Conservation (phyloP, 345 rosid genomes). For the Eucalyptus pauciflora region DNA sequence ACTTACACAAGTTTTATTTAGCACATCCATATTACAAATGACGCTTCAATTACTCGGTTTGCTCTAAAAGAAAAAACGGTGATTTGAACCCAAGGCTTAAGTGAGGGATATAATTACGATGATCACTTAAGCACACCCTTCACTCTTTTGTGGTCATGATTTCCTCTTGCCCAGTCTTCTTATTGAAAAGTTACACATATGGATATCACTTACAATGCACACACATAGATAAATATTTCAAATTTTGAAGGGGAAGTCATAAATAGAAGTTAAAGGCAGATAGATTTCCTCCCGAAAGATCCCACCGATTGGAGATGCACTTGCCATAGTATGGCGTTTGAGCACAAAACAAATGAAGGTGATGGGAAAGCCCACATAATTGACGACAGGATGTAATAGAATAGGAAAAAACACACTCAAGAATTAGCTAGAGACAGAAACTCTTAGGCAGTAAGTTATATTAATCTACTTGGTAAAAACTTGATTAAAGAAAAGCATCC, state of each 20-base stretch:
- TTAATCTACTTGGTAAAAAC: neutral
- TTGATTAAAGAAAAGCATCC: too few species aligned
- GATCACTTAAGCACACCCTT: neutral
- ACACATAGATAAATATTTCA: too few species aligned
- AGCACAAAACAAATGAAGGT: neutral
- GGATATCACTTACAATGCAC: neutral
- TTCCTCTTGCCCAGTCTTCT: neutral
- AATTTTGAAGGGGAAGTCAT: too few species aligned
- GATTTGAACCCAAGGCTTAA: neutral
- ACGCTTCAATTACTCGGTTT: too few species aligned
- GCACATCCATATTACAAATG: too few species aligned
- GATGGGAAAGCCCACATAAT: neutral
- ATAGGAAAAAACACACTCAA: rapidly evolving
- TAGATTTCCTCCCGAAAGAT: neutral
- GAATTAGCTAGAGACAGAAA: neutral
- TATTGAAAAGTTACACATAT: neutral
- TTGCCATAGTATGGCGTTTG: neutral
- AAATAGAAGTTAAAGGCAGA: neutral
- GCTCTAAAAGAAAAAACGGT: too few species aligned
- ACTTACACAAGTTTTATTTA: too few species aligned
- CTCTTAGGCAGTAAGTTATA: neutral
- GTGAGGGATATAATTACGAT: neutral
- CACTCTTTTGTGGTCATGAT: neutral
- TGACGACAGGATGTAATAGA: neutral
- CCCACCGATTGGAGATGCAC: neutral